Conservation (phyloP, 148 eudicot species). For the Suaeda aralocaspica region DNA sequence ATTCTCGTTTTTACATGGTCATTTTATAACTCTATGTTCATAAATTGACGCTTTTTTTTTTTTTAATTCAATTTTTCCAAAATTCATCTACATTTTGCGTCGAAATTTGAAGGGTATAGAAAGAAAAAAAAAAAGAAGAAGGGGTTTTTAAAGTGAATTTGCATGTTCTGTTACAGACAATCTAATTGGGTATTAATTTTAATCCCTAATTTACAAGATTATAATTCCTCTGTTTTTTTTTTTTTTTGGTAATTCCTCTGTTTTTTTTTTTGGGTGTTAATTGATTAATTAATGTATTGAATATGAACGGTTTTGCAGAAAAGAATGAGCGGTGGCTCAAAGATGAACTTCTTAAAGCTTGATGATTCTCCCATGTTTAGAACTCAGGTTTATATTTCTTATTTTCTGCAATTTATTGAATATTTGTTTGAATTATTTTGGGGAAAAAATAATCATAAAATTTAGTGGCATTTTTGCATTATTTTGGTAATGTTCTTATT, state of each 20-base stretch:
- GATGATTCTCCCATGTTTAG: slow-evolving; percentile 82
- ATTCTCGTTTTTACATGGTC: background rate
- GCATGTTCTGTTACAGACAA: slow-evolving; percentile 31
- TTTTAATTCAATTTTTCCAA: background rate
- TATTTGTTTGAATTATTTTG: background rate
- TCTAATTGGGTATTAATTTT: slow-evolving; percentile 24
- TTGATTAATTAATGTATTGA: background rate
- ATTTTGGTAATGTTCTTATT: no score
- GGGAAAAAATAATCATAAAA: background rate
- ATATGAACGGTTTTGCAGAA: slow-evolving; percentile 26
- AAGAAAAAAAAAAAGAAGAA: background rate
- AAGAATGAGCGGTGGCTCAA: slow-evolving; percentile 27
- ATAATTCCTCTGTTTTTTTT: background rate
- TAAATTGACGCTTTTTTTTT: background rate
- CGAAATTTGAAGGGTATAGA: background rate
- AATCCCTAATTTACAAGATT: background rate
- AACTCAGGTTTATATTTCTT: slow-evolving; percentile 40
- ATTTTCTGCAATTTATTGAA: background rate
- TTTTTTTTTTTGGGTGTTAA: background rate
- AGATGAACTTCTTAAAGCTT: slow-evolving; percentile 47
- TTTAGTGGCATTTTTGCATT: no score
- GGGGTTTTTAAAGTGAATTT: background rate
- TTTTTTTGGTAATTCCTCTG: background rate
- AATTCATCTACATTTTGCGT: background rate
- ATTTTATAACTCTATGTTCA: background rate